Base-by-base conservation (phyloP, 805 yeast species). In the Kodamaea fukazawae region DNA sequence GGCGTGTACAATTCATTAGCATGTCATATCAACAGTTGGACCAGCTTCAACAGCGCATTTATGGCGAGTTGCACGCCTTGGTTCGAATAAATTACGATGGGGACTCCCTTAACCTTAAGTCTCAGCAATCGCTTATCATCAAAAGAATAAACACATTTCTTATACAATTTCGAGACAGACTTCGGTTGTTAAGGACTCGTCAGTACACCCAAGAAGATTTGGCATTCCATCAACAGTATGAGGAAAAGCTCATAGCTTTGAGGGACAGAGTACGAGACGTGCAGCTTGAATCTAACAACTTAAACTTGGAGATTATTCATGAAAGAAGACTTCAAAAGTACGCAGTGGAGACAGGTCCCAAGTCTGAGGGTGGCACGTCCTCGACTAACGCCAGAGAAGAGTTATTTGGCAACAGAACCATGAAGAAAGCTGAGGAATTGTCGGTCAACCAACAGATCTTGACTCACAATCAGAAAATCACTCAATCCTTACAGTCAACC, bases 401-500 rank as follows among this genome's bases (percentile, higher is more conserved):
- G 12, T 43, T 61, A 1, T 58, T 65, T 41, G 48, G 63, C 10
- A 51, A 56, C 4, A 44, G 59, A 37, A 36, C 50, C 43, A 44
- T 32, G 36, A 34, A 44, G 22, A 40, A 55, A 27, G 46, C 55
- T 27, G 53, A 61, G 29, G 45, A 59, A 17, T 47, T 14, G 3
- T 38, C 64, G 0, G 48, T 60, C 4, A 68, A 71, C 26, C 70
- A 73, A 15, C 70, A 70, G 46, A 53, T 77, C 4, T 54, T 74
- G 16, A 58, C 62, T 22, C 75, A 73, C 32, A 77, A 77, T 52
- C 61, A 67, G 28, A 58, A 63, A 39, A 70, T 77, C 32, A 74
- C 80, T 1, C 52, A 63, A 16, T 63, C 74, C 15, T 58, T 76
- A 22, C 77, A 75, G 49, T 61, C 67, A 4, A 69, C 80, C 0